phyloP scores from a whole-genome alignment of 768 basidiomycete genomes.

The Auricularia sp. region DNA sequence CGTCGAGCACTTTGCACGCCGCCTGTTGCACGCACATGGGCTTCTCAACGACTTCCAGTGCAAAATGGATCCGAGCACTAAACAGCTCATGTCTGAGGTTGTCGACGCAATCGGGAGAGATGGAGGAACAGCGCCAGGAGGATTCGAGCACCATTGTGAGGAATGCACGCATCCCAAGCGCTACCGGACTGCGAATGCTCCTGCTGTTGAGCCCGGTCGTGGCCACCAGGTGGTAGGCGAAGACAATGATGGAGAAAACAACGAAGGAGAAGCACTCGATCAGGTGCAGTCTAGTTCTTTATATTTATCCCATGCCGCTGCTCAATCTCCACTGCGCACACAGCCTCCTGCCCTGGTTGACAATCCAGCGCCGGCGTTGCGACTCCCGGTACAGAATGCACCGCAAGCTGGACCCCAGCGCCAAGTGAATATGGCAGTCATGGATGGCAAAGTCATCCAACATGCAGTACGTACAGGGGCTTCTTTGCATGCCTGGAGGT shows the following conservation, averaged over 20 bases:
- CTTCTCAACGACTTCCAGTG: slow-evolving; percentile 6
- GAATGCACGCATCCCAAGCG: slow-evolving; percentile 20
- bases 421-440: slow-evolving; percentile 1
- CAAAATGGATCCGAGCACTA: slow-evolving; percentile 11
- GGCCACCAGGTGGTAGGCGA: too few relatives aligned
- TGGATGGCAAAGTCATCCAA: slow-evolving; percentile 24
- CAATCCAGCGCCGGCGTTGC: too few relatives aligned
- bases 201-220: too few relatives aligned
- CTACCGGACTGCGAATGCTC: slow-evolving; percentile 4
- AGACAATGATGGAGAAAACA: too few relatives aligned
- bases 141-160: slow-evolving; percentile 12
- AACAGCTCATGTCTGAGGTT: slow-evolving; percentile 6
- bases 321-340: too few relatives aligned
- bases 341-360: too few relatives aligned
- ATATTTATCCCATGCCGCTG: too few relatives aligned
- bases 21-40: slow-evolving; percentile 16
- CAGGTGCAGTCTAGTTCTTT: too few relatives aligned
- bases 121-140: slow-evolving; percentile 11
- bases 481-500: too few relatives aligned
- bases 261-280: too few relatives aligned
- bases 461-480: slow-evolving; percentile 15
- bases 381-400: too few relatives aligned
- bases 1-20: slow-evolving; percentile 19
- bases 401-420: too few relatives aligned
- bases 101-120: slow-evolving; percentile 13